phyloP scores from a whole-genome alignment of 2,329 filamentous ascomycete species.

The Colletotrichum noveboracense region DNA sequence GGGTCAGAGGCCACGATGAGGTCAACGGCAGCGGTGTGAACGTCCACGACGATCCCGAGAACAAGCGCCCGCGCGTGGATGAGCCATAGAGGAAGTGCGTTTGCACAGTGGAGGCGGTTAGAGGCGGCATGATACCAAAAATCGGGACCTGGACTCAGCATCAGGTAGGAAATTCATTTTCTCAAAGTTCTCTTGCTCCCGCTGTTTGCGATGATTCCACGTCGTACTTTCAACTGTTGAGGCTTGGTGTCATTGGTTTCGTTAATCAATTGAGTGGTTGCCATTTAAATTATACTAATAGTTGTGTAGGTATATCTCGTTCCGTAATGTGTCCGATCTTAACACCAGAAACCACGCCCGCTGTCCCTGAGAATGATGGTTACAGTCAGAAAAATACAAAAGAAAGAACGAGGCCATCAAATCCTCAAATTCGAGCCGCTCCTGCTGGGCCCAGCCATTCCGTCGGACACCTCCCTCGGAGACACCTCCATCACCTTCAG shows the following conservation, averaged over 20 bases:
- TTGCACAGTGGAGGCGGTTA: not conserved
- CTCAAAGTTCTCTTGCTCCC: not conserved
- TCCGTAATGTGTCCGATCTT: not conserved
- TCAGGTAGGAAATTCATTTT: not conserved
- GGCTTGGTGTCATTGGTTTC: not conserved
- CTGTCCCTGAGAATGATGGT: not conserved
- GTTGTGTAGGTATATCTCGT: not conserved
- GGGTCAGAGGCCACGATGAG: constrained; percentile 59
- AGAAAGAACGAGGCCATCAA: constrained; percentile 24
- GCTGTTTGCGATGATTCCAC: not conserved
- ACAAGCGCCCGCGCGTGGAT: constrained; percentile 53
- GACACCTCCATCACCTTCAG: constrained; percentile 50
- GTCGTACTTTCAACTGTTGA: accelerated
- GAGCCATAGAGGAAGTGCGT: not conserved
- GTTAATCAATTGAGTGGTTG: not conserved
- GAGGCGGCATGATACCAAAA: constrained; percentile 14
- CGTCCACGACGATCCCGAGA: constrained; percentile 48
- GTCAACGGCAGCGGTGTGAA: constrained; percentile 51
- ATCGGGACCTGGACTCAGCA: not conserved
- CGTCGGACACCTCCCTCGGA: constrained; percentile 42
- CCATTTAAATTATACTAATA: not conserved
- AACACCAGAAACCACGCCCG: not conserved
- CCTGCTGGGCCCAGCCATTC: constrained; percentile 23
- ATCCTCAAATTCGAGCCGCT: constrained; percentile 28
- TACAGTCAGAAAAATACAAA: not conserved